Evolutionary conservation across 129 eudicot genomes (phyloP).

Genomic region (Deinandra increscens): DNA sequence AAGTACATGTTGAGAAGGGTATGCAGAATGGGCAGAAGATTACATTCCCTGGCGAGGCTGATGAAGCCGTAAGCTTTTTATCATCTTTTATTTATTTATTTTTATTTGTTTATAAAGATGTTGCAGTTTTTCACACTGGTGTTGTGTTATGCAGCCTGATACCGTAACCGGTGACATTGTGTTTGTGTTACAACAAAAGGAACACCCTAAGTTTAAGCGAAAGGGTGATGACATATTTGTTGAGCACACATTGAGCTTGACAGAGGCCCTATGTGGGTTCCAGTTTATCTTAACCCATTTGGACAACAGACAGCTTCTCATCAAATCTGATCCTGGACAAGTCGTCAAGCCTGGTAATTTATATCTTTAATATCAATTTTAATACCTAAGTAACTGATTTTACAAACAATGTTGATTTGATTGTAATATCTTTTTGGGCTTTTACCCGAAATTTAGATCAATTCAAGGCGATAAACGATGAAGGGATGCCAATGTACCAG

Average conservation of each 20-base stretch:
- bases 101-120: not conserved
- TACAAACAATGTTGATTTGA: not conserved
- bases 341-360: slow-evolving; percentile 47
- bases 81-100: not conserved
- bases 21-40: slow-evolving; percentile 74
- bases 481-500: slow-evolving; percentile 51
- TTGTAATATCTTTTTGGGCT: not conserved
- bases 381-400: not conserved
- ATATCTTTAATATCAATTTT: not conserved
- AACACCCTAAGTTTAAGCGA: slow-evolving; percentile 69
- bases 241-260: slow-evolving; percentile 55
- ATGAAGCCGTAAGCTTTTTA: slow-evolving; percentile 52
- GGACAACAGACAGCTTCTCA: slow-evolving; percentile 41
- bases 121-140: not conserved
- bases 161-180: slow-evolving; percentile 63
- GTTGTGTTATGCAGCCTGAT: slow-evolving; percentile 51
- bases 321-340: slow-evolving; percentile 63
- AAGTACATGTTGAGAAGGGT: slow-evolving; percentile 61
- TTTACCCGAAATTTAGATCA: slow-evolving; percentile 31
- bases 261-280: slow-evolving; percentile 72
- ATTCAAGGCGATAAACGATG: slow-evolving; percentile 62
- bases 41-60: slow-evolving; percentile 79
- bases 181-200: slow-evolving; percentile 63
- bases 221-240: slow-evolving; percentile 69
- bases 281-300: slow-evolving; percentile 63